Conservation (phyloP, 495 filamentous ascomycete genomes). For the Lentithecium fluviatile region DNA sequence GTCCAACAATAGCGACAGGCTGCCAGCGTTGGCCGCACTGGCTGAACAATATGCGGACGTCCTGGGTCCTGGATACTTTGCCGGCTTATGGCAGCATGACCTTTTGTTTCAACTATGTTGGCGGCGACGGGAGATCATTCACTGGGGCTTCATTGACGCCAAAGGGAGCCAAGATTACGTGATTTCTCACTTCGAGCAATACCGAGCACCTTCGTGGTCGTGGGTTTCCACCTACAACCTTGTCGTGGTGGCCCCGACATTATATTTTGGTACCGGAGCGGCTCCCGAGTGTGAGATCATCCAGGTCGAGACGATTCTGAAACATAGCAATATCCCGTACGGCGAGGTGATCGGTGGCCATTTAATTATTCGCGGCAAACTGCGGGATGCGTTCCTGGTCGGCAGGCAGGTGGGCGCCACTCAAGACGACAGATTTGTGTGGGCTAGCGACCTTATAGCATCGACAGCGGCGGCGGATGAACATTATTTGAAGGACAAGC, state of each 20-base stretch:
- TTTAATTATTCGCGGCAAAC: background rate
- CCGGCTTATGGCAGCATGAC: background rate
- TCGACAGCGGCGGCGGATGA: background rate
- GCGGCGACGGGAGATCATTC: background rate
- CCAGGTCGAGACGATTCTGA: too few relatives aligned
- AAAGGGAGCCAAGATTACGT: too few relatives aligned
- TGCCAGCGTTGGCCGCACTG: background rate
- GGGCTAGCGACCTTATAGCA: background rate
- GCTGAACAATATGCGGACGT: background rate
- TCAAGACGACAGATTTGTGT: background rate
- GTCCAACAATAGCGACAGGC: background rate
- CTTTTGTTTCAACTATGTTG: background rate
- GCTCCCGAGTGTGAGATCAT: too few relatives aligned
- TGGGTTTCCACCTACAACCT: background rate
- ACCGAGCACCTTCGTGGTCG: background rate
- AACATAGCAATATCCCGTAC: background rate
- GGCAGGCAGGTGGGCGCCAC: too few relatives aligned
- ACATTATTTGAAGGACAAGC: background rate
- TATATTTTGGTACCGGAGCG: too few relatives aligned
- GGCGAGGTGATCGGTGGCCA: background rate
- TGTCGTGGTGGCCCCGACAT: too few relatives aligned
- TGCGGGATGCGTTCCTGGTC: background rate
- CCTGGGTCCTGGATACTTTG: background rate
- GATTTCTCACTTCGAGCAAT: too few relatives aligned
- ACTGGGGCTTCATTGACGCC: too few relatives aligned